Conservation (phyloP, 2,329 filamentous ascomycete species). For the Colletotrichum graminicola region DNA sequence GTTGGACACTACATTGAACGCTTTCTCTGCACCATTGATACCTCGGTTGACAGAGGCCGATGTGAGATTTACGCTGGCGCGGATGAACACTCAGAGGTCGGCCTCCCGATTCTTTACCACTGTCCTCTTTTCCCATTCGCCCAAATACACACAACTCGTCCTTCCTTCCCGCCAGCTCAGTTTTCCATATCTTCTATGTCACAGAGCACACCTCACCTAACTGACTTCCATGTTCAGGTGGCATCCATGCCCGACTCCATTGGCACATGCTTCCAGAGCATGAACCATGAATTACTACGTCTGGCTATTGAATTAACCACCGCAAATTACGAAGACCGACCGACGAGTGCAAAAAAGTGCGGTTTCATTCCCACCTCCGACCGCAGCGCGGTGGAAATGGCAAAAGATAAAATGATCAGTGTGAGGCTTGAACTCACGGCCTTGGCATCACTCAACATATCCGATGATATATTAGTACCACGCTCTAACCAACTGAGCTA, state of each 20-base stretch:
- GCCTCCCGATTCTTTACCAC: neutral
- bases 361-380: neutral
- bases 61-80: no score
- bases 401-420: conserved; percentile 33
- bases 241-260: neutral
- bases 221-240: no score
- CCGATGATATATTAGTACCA: conserved; percentile 38
- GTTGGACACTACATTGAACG: neutral
- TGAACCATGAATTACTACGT: no score
- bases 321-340: no score
- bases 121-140: neutral
- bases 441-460: conserved; percentile 37
- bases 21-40: neutral
- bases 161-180: neutral
- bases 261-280: neutral
- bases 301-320: neutral
- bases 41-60: no score
- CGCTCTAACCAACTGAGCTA: conserved; percentile 42
- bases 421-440: conserved; percentile 40
- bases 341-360: neutral
- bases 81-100: no score
- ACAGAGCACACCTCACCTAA: neutral
- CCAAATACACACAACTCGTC: neutral
- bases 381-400: neutral
- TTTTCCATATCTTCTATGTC: neutral